phyloP scores from a whole-genome alignment of 257 asterid genomes.

The Paraleonurus japonicus region DNA sequence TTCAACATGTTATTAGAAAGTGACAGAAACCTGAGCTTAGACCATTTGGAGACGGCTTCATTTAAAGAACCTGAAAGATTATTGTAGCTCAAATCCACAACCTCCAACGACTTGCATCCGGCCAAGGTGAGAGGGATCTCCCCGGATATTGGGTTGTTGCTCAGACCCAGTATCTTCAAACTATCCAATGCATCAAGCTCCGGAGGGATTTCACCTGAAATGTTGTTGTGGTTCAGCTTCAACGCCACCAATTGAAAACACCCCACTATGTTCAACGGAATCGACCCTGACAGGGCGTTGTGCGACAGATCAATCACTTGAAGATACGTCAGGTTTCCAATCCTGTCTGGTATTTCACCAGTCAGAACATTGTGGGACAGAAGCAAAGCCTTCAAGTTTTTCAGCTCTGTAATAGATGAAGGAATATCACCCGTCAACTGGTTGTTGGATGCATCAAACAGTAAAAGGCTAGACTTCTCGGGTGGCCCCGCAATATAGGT shows the following conservation, averaged over 20 bases:
- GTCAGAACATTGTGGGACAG: constrained; percentile 70
- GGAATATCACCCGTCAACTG: constrained; percentile 76
- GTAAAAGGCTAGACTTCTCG: constrained; percentile 62
- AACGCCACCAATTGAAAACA: constrained; percentile 83
- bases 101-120: constrained; percentile 90
- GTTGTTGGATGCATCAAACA: constrained; percentile 76
- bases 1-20: constrained; percentile 66
- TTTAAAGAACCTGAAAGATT: constrained; percentile 68
- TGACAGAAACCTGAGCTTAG: constrained; percentile 72
- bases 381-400: constrained; percentile 78
- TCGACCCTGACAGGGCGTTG: constrained; percentile 67
- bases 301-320: constrained; percentile 86
- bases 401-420: constrained; percentile 58
- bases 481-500: constrained; percentile 46
- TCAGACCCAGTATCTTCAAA: constrained; percentile 62
- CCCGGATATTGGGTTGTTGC: constrained; percentile 75
- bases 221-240: constrained; percentile 70
- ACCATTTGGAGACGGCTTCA: constrained; percentile 88
- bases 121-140: constrained; percentile 96
- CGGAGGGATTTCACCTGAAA: constrained; percentile 91
- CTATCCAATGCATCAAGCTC: constrained; percentile 96
- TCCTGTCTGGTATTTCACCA: constrained; percentile 79
- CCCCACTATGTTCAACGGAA: constrained; percentile 84
- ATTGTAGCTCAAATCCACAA: constrained; percentile 82
- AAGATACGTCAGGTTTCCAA: constrained; percentile 86